phyloP scores from a whole-genome alignment of 2,329 filamentous ascomycete species.

The Aspergillus ochraceoroseus region DNA sequence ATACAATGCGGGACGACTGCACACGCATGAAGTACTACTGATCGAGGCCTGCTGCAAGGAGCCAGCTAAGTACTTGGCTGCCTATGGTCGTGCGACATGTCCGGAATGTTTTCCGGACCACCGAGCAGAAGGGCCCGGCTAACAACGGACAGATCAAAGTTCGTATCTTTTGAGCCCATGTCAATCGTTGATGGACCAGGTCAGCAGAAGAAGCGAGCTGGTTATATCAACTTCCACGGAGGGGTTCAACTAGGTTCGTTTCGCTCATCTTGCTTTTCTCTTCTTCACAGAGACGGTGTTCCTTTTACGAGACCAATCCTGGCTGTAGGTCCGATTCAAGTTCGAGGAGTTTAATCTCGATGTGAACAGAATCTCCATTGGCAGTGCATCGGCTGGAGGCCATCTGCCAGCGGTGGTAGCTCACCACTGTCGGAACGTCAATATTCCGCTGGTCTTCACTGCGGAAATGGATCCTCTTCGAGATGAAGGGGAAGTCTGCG shows the following conservation, averaged over 20 bases:
- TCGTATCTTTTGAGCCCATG: constrained; percentile 40
- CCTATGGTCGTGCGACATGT: constrained; percentile 39
- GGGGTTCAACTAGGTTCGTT: constrained; percentile 40
- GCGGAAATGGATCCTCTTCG: constrained; percentile 43
- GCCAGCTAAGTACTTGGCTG: constrained; percentile 37
- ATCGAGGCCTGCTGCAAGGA: constrained; percentile 40
- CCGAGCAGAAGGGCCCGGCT: constrained; percentile 40
- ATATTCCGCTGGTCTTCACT: constrained; percentile 36
- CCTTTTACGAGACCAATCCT: too few species aligned
- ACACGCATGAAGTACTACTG: constrained; percentile 42
- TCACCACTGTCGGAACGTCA: constrained; percentile 37
- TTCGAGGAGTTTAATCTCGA: constrained; percentile 36
- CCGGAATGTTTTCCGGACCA: constrained; percentile 38
- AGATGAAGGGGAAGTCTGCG: constrained; percentile 42
- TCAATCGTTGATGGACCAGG: constrained; percentile 24
- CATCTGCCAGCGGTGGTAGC: constrained; percentile 39
- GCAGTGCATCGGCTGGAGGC: constrained; percentile 40
- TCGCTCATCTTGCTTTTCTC: neutral
- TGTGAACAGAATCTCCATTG: constrained; percentile 33
- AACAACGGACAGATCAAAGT: constrained; percentile 39
- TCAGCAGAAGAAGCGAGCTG: constrained; percentile 32
- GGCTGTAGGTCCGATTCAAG: constrained; percentile 29
- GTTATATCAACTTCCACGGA: constrained; percentile 43
- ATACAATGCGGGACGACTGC: constrained; percentile 40
- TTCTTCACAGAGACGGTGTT: too few species aligned